A percentile compares a stretch with the other conserved stretches of the same genome.
Conservation (phyloP, 352 stramenopile genomes). For the Pythium rhizo-oryzae region DNA sequence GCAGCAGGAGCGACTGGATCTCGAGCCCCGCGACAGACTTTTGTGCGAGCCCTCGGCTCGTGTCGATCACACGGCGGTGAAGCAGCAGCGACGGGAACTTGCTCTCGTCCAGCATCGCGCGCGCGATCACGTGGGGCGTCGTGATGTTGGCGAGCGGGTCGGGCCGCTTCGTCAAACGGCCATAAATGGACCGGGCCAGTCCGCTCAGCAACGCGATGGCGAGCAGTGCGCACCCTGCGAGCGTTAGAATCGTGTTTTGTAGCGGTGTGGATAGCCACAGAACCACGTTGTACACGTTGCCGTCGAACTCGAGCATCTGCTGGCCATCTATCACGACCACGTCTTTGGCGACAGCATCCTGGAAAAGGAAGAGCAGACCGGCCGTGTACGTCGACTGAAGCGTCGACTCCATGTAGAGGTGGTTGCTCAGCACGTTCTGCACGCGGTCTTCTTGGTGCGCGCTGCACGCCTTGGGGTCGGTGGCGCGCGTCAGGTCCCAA, state of each 20-base stretch:
- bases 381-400: conserved; percentile 21
- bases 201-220: neutral
- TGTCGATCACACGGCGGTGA: conserved; percentile 12
- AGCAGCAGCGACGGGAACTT: conserved; percentile 13
- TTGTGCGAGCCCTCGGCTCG: conserved; percentile 1
- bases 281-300: neutral
- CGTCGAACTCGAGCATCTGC: conserved; percentile 8
- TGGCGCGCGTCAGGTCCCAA: neutral
- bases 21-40: neutral
- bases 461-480: neutral
- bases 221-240: conserved; percentile 1
- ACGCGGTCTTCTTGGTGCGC: conserved; percentile 13
- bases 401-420: conserved; percentile 23
- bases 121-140: conserved; percentile 14
- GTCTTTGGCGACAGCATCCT: neutral
- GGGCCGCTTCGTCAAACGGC: neutral
- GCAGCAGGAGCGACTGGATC: conserved; percentile 8
- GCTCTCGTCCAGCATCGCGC: conserved; percentile 16
- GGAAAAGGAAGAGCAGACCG: conserved; percentile 22
- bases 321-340: neutral
- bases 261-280: conserved; percentile 10
- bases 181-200: neutral
- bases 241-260: conserved; percentile 11
- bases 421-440: conserved; percentile 15
- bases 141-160: conserved; percentile 13